Percentiles rank a stretch among this genome's conserved stretches.
Conservation (phyloP, 129 eudicot species). For the Calendula officinalis region DNA sequence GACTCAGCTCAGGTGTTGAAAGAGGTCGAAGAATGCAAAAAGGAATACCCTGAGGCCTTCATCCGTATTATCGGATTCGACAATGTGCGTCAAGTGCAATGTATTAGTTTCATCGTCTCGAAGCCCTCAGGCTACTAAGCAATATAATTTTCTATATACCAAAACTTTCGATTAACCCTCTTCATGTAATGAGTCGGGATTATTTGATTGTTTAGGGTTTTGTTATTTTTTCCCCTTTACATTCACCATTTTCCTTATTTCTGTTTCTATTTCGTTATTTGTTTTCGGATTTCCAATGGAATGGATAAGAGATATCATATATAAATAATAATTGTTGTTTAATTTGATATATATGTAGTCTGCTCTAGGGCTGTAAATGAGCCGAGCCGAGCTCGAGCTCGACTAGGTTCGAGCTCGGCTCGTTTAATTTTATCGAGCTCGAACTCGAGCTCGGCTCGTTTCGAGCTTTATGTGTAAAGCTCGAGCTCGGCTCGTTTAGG, state of each 20-base stretch:
- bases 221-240: constrained; percentile 10
- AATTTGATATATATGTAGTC: no score
- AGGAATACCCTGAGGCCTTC: constrained; percentile 55
- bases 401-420: no score
- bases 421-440: no score
- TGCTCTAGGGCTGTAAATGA: no score
- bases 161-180: constrained; percentile 27
- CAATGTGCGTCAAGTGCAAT: constrained; percentile 66
- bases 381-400: no score
- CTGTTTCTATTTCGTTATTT: constrained; percentile 27
- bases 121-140: constrained; percentile 44
- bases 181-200: constrained; percentile 23
- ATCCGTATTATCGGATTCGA: constrained; percentile 77
- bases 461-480: no score
- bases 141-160: background rate
- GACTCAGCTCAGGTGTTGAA: constrained; percentile 54
- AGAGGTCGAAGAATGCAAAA: constrained; percentile 50
- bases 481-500: no score
- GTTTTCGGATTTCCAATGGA: constrained; percentile 23
- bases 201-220: constrained; percentile 29
- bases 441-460: no score
- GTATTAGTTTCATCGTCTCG: constrained; percentile 64
- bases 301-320: constrained; percentile 29
- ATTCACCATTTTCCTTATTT: constrained; percentile 2
- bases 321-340: constrained; percentile 5